Evolutionary conservation across 2,329 filamentous ascomycete genomes (phyloP).

Genomic region (Huntiella bhutanensis): DNA sequence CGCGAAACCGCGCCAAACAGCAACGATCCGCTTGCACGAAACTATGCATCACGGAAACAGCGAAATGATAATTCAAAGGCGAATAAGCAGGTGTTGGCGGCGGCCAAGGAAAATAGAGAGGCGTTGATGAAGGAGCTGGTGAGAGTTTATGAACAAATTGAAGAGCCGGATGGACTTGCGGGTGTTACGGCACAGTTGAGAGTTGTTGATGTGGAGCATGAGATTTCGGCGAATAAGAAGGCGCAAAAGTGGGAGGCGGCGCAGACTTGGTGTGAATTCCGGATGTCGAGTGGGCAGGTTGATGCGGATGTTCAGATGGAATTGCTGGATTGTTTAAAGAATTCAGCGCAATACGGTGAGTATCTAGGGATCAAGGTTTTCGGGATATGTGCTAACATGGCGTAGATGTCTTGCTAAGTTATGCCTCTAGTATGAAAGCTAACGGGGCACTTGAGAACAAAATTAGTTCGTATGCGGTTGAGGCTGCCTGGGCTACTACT

Average conservation of each 20-base stretch:
- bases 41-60: not conserved
- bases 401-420: slow-evolving; percentile 65
- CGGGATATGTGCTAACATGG: slow-evolving; percentile 13
- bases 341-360: slow-evolving; percentile 85
- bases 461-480: slow-evolving; percentile 66
- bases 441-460: slow-evolving; percentile 33
- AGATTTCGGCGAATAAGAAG: slow-evolving; percentile 81
- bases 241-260: slow-evolving; percentile 85
- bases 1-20: slow-evolving; percentile 19
- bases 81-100: slow-evolving; percentile 14
- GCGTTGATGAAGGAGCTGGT: slow-evolving; percentile 58
- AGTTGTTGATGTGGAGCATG: slow-evolving; percentile 78
- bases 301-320: slow-evolving; percentile 65
- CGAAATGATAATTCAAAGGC: too few relatives aligned
- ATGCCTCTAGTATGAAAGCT: slow-evolving; percentile 57
- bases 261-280: slow-evolving; percentile 94
- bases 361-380: slow-evolving; percentile 6
- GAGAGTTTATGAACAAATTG: slow-evolving; percentile 90
- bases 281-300: slow-evolving; percentile 59
- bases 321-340: slow-evolving; percentile 71
- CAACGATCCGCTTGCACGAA: not conserved
- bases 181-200: slow-evolving; percentile 79
- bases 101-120: slow-evolving; percentile 23
- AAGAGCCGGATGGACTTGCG: slow-evolving; percentile 91
- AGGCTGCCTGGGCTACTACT: slow-evolving; percentile 79